Evolutionary conservation across 345 rosid genomes (phyloP), one percentile per base, ranked within the genome.

Genomic region (Lepidium didymum): DNA sequence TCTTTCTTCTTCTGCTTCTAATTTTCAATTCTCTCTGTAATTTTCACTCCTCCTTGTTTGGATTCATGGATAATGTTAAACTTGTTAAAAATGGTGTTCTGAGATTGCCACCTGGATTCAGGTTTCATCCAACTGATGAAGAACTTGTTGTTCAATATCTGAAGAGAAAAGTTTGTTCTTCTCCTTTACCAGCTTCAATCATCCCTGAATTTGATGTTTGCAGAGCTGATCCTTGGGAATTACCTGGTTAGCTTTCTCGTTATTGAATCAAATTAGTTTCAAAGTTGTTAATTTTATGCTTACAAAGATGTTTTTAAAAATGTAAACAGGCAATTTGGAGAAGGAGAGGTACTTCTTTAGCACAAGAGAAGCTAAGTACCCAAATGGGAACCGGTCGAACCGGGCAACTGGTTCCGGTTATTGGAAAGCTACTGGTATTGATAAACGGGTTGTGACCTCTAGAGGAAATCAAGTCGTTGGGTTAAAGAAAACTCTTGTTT

Each of bases 371-470:
- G 87, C 97, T 10, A 94, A 91, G 69, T 89, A 94, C 68, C 96
- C 95, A 5, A 94, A 87, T 67, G 99, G 99, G 49, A 94, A 87
- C 77, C 66, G 99, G 70, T 86, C 96, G 8, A 89, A 91, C 77
- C 73, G 99, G 23, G 92, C 97, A 2, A 87, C 99, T 14, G 71
- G 72, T 11, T 87, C 99, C 0, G 99, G 99, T 13, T 91, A 86
- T 57, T 94, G 97, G 99, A 90, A 91, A 80, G 96, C 99, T 15
- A 94, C 97, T 7, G 99, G 99, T 54, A 77, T 91, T 2, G 99
- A 94, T 81, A 79, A 86, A 71, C 81, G 90, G 64, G 86, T 94
- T 43, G 75, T 81, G 41, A 82, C 83, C 67, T 69, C 84, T 58
- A 82, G 81, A 75, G 84, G 88, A 19, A 79, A 77, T 46, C 87